Base-by-base conservation (phyloP, 73 alveolate genomes). In the Tetrahymena thermophila region DNA sequence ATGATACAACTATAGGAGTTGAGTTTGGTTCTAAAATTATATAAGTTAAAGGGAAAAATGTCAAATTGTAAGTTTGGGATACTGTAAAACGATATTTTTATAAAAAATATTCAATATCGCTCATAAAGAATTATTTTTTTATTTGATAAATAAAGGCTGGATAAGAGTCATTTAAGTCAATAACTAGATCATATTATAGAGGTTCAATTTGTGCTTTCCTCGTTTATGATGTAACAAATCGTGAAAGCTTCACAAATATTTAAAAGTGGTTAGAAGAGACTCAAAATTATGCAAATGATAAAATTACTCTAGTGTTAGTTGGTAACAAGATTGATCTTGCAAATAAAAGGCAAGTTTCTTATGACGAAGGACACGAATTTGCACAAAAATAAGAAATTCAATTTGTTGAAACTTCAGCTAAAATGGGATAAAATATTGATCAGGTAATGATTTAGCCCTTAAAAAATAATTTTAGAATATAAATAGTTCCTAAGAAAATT, bases 371-470 rank as follows among this genome's bases (percentile, higher is more conserved):
- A 11, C 93, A 97, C 56, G 83, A 93, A 35, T 97, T 97, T 95
- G 99, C 99, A 35, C 94, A 96, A 94, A 96, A 97, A 93, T 95
- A 97, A 85, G 97, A 96, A 38, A 56, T 97, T n/a, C 35, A 95
- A 37, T 97, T 97, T 96, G 96, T 97, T 38, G 99, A 97, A 85
- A 96, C 99, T 1, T 96, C 98, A 13, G 99, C 99, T 19, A 97
- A 97, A 89, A 97, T 98, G 44, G 97, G 98, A 35, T 83, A 89
- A 44, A 96, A 97, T 96, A 98, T 97, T 25, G 99, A 97, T 94
- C 94, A 96, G 96, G 95, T 94, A 71, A 1, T 10, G n/a, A 1
- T 28, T 28, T 40, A 40, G 11, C 55, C 16, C 3, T 50, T 50
- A 7, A 50, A 50, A 50, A 50, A 0, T 19, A 0, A 50, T 15